Conservation (phyloP, 352 stramenopile species). For the Phytopythium montanum region DNA sequence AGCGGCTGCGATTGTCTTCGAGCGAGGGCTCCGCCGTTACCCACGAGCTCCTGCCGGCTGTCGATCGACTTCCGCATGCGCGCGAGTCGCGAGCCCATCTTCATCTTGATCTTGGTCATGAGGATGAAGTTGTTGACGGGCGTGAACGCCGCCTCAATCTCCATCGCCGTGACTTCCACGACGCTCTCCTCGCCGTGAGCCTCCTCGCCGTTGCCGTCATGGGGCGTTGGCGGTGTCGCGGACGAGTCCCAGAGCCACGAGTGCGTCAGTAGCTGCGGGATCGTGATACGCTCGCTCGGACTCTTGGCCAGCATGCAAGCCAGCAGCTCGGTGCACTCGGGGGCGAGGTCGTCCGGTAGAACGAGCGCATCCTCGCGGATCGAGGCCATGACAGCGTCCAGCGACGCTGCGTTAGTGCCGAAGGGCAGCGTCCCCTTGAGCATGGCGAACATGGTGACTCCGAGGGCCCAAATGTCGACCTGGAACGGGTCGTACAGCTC, state of each 20-base stretch:
- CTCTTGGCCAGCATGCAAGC: constrained; percentile 56
- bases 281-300: constrained; percentile 40
- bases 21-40: background rate
- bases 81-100: constrained; percentile 53
- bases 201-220: constrained; percentile 1
- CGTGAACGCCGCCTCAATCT: constrained; percentile 76
- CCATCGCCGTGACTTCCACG: constrained; percentile 49
- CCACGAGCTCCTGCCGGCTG: background rate
- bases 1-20: background rate
- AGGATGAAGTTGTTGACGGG: constrained; percentile 82
- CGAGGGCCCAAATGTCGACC: constrained; percentile 84
- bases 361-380: constrained; percentile 60
- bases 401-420: constrained; percentile 38
- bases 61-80: constrained; percentile 28
- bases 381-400: constrained; percentile 67
- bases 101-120: constrained; percentile 75
- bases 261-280: constrained; percentile 50
- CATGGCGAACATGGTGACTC: constrained; percentile 75
- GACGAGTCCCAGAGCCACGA: constrained; percentile 31
- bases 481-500: constrained; percentile 70
- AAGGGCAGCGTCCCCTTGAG: constrained; percentile 72
- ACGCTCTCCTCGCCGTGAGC: background rate
- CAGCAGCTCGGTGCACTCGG: constrained; percentile 43
- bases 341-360: constrained; percentile 30
- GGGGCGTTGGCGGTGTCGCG: background rate